A percentile compares a stretch with the other conserved stretches of the same genome.
These are phyloP conservation scores for Rosa multiflora DNA, from an alignment of 306 rosid genomes.

Conservation along the genomic window DNA sequence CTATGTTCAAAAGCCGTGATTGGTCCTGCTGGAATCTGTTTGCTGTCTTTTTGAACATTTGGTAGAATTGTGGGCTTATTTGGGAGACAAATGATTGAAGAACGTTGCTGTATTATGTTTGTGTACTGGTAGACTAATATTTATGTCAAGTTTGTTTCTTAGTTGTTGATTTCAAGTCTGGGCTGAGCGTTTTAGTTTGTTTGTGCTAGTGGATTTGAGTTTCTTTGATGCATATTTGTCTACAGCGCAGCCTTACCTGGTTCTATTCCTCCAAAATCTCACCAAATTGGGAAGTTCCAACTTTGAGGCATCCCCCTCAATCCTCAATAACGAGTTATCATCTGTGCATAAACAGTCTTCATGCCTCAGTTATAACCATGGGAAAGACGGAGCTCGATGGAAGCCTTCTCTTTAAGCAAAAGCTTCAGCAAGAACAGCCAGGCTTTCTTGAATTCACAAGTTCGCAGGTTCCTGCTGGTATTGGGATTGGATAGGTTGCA, in stretches of 20 bases:
- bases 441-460: background rate
- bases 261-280: background rate
- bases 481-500: background rate
- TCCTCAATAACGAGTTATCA: background rate
- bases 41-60: slow-evolving; percentile 25
- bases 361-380: background rate
- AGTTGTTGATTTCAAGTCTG: slow-evolving; percentile 16
- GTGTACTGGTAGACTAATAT: slow-evolving; percentile 22
- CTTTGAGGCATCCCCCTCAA: background rate
- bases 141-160: slow-evolving; percentile 11
- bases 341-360: background rate
- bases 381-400: background rate
- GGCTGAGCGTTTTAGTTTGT: slow-evolving; percentile 1
- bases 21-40: slow-evolving; percentile 50
- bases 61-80: slow-evolving; percentile 20
- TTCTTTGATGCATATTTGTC: background rate
- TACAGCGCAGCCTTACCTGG: background rate
- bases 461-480: background rate
- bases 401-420: background rate
- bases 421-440: background rate
- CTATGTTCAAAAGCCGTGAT: slow-evolving; percentile 47
- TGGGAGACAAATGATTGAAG: slow-evolving; percentile 20
- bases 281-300: background rate
- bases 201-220: slow-evolving; percentile 14
- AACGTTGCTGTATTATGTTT: slow-evolving; percentile 22